A percentile compares a stretch with the other conserved stretches of the same genome.
These are phyloP conservation scores for Scenedesmus sp. DNA, from an alignment of 163 green algal species.

Conservation along the genomic window DNA sequence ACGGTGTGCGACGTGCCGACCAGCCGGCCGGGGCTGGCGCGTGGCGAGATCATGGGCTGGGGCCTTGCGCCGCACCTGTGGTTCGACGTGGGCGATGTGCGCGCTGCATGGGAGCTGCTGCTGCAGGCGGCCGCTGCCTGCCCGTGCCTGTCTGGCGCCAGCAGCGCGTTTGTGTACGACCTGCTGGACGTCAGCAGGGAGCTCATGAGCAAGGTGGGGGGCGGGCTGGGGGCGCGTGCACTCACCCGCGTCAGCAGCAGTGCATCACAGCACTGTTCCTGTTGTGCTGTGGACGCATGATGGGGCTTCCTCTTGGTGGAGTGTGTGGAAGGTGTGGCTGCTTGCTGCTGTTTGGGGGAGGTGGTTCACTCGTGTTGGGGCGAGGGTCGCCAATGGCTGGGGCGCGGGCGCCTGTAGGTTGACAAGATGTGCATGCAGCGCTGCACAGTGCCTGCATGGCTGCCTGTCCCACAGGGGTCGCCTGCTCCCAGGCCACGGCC, in stretches of 20 bases:
- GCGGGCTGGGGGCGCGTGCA: background rate
- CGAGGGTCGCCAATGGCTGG: background rate
- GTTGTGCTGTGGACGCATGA: too few relatives aligned
- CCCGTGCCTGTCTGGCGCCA: background rate
- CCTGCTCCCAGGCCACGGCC: background rate
- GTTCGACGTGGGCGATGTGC: constrained; percentile 62
- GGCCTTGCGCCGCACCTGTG: constrained; percentile 61
- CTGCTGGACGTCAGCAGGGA: constrained; percentile 62
- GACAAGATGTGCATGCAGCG: background rate
- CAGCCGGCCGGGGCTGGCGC: constrained; percentile 57
- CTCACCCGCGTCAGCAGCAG: background rate
- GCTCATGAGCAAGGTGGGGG: constrained; percentile 64
- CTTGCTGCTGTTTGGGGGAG: background rate
- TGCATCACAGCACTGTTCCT: background rate
- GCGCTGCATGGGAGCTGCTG: constrained; percentile 53
- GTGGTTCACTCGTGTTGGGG: too few relatives aligned
- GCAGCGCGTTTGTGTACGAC: constrained; percentile 60
- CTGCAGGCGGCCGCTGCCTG: constrained; percentile 34
- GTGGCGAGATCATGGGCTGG: constrained; percentile 57
- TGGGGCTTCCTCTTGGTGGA: background rate
- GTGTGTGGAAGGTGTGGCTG: background rate
- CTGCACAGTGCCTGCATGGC: background rate
- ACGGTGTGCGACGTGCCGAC: constrained; percentile 63
- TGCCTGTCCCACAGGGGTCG: background rate
- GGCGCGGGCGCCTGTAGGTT: background rate